phyloP scores from a whole-genome alignment of 306 rosid species.

The Malus domestica region ASM211411v1 NC_041798.1:33186001-33186500 shows the following conservation, averaged over 20 bases:
- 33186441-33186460: background rate
- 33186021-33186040: background rate
- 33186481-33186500: background rate
- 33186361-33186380: background rate
- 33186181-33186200: background rate
- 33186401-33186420: background rate
- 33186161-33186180: background rate
- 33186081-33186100: background rate
- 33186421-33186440: background rate
- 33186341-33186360: background rate
- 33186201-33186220: background rate
- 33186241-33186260: background rate
- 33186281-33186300: background rate
- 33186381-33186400: background rate
- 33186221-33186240: background rate
- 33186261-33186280: background rate
- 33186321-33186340: background rate
- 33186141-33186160: background rate
- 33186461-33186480: background rate
- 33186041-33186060: background rate
- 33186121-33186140: background rate
- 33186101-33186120: background rate
- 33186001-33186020: background rate
- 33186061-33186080: background rate
- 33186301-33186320: background rate